Evolutionary conservation across 257 asterid genomes (phyloP), one percentile per base, ranked within the genome.

Genomic region (Cordia subcordata): DNA sequence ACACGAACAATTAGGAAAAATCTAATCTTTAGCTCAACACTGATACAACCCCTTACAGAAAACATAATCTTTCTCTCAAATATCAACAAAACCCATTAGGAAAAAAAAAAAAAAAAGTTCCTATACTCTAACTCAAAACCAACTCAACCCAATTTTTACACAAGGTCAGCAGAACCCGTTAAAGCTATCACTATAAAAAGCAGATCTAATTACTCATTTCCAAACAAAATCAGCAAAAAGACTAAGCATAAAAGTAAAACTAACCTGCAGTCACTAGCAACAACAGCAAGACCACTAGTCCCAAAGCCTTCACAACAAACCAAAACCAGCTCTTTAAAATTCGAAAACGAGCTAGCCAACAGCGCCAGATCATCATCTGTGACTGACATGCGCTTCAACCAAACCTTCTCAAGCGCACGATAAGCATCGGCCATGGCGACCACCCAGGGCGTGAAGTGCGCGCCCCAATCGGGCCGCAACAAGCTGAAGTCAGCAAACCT

Each of bases 241-340:
- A 11, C 9, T 8, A 15, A 32, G 37, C 8, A 39, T 16, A 20
- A 69, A 61, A 20, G 15, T 20, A 9, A 13, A 11, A 64, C 81
- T 63, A 55, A 80, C 85, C 82, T 80, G 82, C 85, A 80, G 52
- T 68, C 77, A 39, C 64, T 61, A 40, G 79, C 85, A 3, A 80
- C 59, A 44, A 59, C 63, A 68, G 85, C 79, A 59, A 80, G 81
- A 16, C 82, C 85, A 68, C 49, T 39, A 18, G 82, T 80, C 17
- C 85, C 85, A 66, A 80, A 73, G 5, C 78, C 81, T 1, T 80
- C 85, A 35, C 85, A 80, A 47, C 80, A 76, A n/a, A 73, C 82
- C 57, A 80, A 57, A 60, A 68, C 65, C 53, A 80, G 65, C 75
- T 80, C 82, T 51, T 58, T 68, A 54, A 80, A 71, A 33, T 32